A percentile compares a stretch with the other conserved stretches of the same genome.
Conservation (phyloP, 805 yeast species). For the Millerozyma acaciae region DNA sequence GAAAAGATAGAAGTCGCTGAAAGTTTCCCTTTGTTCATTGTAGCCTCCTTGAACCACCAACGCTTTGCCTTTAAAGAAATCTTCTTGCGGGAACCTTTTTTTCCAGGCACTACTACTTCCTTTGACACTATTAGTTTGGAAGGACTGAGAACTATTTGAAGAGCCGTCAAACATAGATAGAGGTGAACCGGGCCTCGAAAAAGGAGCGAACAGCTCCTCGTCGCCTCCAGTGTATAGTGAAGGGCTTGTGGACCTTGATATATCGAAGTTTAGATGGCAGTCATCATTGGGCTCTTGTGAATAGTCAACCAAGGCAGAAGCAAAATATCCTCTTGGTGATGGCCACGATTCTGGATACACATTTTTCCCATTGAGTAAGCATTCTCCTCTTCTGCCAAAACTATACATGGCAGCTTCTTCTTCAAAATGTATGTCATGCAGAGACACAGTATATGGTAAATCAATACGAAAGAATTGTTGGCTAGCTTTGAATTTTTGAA, state of each 20-base stretch:
- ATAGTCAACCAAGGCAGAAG: slow-evolving; percentile 26
- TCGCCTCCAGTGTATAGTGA: background rate
- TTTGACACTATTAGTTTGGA: slow-evolving; percentile 10
- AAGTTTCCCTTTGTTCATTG: slow-evolving; percentile 23
- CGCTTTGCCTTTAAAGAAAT: slow-evolving; percentile 24
- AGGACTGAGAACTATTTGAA: slow-evolving; percentile 8
- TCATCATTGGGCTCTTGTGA: slow-evolving; percentile 13
- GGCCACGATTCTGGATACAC: slow-evolving; percentile 21
- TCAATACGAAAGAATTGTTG: slow-evolving; percentile 35
- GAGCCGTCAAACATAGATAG: slow-evolving; percentile 4
- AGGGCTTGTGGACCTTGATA: background rate
- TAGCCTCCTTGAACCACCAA: slow-evolving; percentile 41
- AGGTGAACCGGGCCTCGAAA: background rate
- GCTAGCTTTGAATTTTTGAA: slow-evolving; percentile 24
- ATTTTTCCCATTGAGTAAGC: background rate
- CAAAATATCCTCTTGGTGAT: slow-evolving; percentile 37
- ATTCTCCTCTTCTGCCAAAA: slow-evolving; percentile 8
- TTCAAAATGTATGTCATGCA: slow-evolving; percentile 7
- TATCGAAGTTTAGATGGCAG: slow-evolving; percentile 14
- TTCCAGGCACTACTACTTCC: background rate
- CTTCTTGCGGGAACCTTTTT: slow-evolving; percentile 10
- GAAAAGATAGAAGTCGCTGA: slow-evolving; percentile 32
- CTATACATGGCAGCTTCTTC: slow-evolving; percentile 15
- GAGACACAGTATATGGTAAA: slow-evolving; percentile 14
- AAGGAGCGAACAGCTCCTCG: background rate